phyloP scores from a whole-genome alignment of 768 basidiomycete species.

The Crucibulum laeve region DNA sequence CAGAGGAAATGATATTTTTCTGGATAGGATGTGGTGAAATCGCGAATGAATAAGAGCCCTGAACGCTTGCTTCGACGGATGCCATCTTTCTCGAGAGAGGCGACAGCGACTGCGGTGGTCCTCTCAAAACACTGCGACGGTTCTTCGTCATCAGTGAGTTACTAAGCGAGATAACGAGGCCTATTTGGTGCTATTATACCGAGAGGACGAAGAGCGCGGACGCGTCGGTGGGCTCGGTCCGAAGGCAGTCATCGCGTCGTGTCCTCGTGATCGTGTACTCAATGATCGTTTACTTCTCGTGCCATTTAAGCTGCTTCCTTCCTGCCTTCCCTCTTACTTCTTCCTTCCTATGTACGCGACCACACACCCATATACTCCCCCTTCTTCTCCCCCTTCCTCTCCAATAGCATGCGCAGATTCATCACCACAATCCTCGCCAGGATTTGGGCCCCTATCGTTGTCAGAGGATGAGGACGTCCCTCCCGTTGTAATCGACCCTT shows the following conservation, averaged over 20 bases:
- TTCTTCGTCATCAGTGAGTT: no score
- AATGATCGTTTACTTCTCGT: not conserved
- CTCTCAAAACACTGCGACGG: not conserved
- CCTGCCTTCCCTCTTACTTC: no score
- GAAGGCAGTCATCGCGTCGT: not conserved
- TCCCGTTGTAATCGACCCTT: not conserved
- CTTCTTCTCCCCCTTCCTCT: constrained; percentile 2
- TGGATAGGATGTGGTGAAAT: no score
- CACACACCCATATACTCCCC: not conserved
- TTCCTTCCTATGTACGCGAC: not conserved
- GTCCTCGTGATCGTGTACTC: not conserved
- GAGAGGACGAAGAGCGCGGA: no score
- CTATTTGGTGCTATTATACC: no score
- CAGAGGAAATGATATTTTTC: no score
- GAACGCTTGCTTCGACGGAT: no score
- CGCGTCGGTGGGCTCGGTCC: not conserved
- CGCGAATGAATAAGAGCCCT: no score
- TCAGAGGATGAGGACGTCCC: not conserved
- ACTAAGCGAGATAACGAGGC: no score
- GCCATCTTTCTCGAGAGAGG: no score
- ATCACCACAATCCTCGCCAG: constrained; percentile 1
- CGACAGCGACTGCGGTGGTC: constrained; percentile 1
- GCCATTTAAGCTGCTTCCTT: not conserved
- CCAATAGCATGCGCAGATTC: not conserved
- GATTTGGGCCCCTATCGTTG: not conserved